These are phyloP conservation scores for Isoetes taiwanensis DNA, from an alignment of 75 land plant species.

Conservation along the genomic window DNA sequence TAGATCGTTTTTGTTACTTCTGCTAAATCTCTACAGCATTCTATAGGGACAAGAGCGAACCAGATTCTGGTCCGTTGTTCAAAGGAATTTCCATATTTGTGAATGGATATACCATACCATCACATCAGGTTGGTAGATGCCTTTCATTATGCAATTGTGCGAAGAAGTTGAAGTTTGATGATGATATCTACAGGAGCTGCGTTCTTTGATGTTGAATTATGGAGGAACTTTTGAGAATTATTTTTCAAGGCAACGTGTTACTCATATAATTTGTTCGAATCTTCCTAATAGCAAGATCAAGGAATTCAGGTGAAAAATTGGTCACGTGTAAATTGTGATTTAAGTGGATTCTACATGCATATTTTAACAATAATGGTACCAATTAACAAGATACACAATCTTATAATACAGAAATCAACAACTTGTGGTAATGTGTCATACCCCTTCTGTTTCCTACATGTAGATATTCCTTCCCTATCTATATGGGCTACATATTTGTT, in stretches of 20 bases:
- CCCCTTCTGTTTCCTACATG: no score
- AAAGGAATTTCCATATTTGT: slow-evolving; percentile 78
- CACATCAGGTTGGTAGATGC: slow-evolving; percentile 64
- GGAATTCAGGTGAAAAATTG: slow-evolving; percentile 75
- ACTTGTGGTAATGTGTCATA: no score
- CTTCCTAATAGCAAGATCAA: slow-evolving; percentile 89
- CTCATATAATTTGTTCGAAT: slow-evolving; percentile 91
- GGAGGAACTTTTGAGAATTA: slow-evolving; percentile 89
- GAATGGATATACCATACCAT: slow-evolving; percentile 78
- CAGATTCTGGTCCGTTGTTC: slow-evolving; percentile 33
- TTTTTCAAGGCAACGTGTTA: slow-evolving; percentile 63
- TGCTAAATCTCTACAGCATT: slow-evolving; percentile 9
- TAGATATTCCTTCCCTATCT: no score
- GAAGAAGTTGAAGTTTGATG: not conserved
- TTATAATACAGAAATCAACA: no score
- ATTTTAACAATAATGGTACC: no score
- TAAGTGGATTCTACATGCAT: no score
- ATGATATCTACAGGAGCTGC: slow-evolving; percentile 55
- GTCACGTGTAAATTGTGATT: no score
- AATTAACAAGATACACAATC: no score
- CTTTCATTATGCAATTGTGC: no score
- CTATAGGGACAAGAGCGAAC: not conserved
- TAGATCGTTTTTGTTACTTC: no score
- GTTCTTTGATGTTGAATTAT: slow-evolving; percentile 59
- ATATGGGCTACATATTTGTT: not conserved